Evolutionary conservation across 2,329 filamentous ascomycete species (phyloP), one percentile per base, ranked within the genome.

Genomic region (Xylariaceae sp.): DNA sequence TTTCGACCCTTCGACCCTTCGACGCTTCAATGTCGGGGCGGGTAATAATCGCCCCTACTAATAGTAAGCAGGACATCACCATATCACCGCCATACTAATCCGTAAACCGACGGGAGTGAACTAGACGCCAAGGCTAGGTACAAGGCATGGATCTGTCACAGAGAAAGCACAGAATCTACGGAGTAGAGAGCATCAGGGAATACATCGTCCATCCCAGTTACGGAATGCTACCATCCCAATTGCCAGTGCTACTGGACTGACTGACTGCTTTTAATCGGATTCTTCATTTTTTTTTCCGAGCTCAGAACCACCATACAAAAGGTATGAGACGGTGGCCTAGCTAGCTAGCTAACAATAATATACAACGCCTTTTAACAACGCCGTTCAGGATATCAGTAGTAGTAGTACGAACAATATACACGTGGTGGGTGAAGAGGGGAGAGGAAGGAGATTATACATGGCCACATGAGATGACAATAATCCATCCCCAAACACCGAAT

Each of bases 401-500:
- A 66, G 45, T 56, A 69, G 64, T 68, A 42, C 65, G 67, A 67
- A 62, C 65, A 69, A 68, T 64, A 56, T 66, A 66, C 66, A 67
- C 54, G 53, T 53, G 62, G 55, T 57, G 57, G 47, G 52, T 48
- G 56, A 49, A 48, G 64, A 64, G 62, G 58, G 67, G 60, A 66
- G 66, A 65, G 61, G 47, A 58, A 67, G 64, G 73, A 75, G 68
- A 72, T 71, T 71, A 73, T 71, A 73, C 71, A 75, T 72, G 72
- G 71, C 70, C 71, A 72, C 70, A 68, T 70, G 71, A 71, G 69
- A 71, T 72, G 53, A 62, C 57, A 61, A 61, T 55, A 60, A 58
- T 59, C 54, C 57, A 53, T 71, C 70, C 72, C 70, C 70, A 70
- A 72, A 80, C 78, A 79, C 62, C 62, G 67, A 76, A 76, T 71